phyloP scores from a whole-genome alignment of 352 stramenopile species.

The Pythium vanterpoolii region DNA sequence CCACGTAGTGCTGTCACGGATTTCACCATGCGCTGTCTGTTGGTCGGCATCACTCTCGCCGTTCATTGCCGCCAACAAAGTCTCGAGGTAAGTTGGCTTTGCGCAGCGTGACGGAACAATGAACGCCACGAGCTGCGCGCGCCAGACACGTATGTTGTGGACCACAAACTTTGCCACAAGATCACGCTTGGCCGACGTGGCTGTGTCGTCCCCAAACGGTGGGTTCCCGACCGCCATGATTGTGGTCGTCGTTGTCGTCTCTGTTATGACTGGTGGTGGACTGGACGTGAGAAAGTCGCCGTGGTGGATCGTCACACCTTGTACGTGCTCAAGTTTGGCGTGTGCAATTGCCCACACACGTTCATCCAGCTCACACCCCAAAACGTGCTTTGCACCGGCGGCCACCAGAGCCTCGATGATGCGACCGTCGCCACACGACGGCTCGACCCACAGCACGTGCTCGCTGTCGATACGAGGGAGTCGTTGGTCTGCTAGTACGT shows the following conservation, averaged over 20 bases:
- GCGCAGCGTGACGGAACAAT: conserved; percentile 66
- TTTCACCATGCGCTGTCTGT: neutral
- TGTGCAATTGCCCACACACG: conserved; percentile 22
- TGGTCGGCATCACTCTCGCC: neutral
- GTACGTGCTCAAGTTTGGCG: conserved; percentile 2
- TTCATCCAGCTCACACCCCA: conserved; percentile 63
- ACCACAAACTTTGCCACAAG: conserved; percentile 54
- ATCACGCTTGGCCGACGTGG: conserved; percentile 26
- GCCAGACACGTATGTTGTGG: conserved; percentile 48
- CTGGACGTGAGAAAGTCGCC: conserved; percentile 64
- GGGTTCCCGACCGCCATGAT: conserved; percentile 66
- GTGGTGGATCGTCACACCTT: conserved; percentile 26
- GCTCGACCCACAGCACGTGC: conserved; percentile 55
- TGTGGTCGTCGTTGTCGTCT: neutral
- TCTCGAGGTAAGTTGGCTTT: conserved; percentile 34
- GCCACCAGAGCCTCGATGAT: conserved; percentile 42
- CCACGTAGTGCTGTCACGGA: conserved; percentile 22
- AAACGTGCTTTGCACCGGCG: conserved; percentile 35
- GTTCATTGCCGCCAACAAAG: conserved; percentile 31
- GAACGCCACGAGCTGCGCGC: conserved; percentile 51
- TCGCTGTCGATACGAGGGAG: conserved; percentile 10
- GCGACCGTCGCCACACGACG: conserved; percentile 66
- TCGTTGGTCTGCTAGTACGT: conserved; percentile 5
- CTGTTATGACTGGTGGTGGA: conserved; percentile 14
- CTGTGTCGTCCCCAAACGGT: conserved; percentile 38